Percentiles rank a stretch among this genome's conserved stretches.
Conservation (phyloP, 306 rosid species). For the Abrus precatorius region DNA sequence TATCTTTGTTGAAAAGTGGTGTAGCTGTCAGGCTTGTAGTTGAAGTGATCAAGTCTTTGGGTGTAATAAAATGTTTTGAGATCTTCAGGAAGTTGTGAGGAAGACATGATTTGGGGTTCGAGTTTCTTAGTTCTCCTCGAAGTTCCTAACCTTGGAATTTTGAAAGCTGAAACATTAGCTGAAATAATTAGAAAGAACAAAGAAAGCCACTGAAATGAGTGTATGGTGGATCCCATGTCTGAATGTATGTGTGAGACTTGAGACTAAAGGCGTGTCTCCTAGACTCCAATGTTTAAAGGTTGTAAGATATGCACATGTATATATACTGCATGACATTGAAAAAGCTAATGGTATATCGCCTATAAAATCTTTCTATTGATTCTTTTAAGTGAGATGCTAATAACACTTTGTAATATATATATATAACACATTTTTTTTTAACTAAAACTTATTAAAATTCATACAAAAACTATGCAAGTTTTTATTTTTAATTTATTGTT, state of each 20-base stretch:
- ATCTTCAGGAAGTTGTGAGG: not conserved
- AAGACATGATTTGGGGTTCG: slow-evolving; percentile 33
- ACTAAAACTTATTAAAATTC: no score
- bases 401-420: no score
- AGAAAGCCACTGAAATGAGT: slow-evolving; percentile 23
- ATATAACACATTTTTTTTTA: no score
- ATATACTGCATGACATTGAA: not conserved
- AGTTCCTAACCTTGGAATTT: slow-evolving; percentile 54
- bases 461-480: no score
- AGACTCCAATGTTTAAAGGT: slow-evolving; percentile 19
- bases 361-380: no score
- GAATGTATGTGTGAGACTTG: not conserved
- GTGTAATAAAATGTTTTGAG: slow-evolving; percentile 51
- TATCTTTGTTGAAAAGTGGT: slow-evolving; percentile 63
- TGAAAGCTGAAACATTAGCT: slow-evolving; percentile 23
- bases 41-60: slow-evolving; percentile 70
- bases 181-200: slow-evolving; percentile 14
- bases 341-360: no score
- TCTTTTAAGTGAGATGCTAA: no score
- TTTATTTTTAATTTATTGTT: no score
- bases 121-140: not conserved
- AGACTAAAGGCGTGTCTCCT: not conserved
- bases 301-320: slow-evolving; percentile 2
- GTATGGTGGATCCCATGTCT: slow-evolving; percentile 36
- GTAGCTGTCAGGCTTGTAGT: slow-evolving; percentile 60